Conservation (phyloP, 2,329 filamentous ascomycete species). For the Dothistroma pini region DNA sequence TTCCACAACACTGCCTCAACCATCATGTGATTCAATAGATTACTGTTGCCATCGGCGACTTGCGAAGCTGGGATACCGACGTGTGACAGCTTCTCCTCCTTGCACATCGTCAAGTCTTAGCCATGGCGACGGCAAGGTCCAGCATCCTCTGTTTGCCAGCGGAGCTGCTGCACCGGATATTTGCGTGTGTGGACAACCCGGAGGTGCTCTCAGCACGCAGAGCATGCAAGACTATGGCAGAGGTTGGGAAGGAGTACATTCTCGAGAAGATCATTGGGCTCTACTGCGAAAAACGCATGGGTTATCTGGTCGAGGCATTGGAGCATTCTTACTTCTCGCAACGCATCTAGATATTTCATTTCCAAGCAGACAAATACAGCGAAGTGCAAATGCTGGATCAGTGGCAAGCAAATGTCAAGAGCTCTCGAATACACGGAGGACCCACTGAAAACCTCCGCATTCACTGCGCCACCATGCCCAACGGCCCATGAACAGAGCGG, state of each 20-base stretch:
- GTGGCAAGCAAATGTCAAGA: neutral
- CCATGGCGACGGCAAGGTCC: neutral
- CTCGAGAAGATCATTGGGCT: neutral
- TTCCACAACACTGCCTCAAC: too few relatives aligned
- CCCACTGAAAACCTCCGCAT: too few relatives aligned
- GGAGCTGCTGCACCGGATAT: constrained; percentile 1
- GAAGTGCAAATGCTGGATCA: too few relatives aligned
- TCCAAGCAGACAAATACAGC: neutral
- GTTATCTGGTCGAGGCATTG: neutral
- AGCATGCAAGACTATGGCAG: neutral
- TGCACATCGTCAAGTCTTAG: neutral
- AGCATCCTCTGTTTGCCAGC: neutral
- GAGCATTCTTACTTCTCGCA: neutral
- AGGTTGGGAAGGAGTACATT: neutral
- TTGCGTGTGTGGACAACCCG: neutral
- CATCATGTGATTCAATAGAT: too few relatives aligned
- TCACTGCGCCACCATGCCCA: too few relatives aligned
- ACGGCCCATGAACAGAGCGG: too few relatives aligned
- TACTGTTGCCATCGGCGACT: too few relatives aligned
- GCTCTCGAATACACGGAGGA: too few relatives aligned
- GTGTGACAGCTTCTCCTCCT: too few relatives aligned
- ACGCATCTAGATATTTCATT: neutral
- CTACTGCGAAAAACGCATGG: too few relatives aligned
- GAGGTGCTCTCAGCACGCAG: neutral
- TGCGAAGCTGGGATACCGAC: too few relatives aligned